Evolutionary conservation across 2,329 filamentous ascomycete genomes (phyloP).

Genomic region (Graphilbum fragrans): DNA sequence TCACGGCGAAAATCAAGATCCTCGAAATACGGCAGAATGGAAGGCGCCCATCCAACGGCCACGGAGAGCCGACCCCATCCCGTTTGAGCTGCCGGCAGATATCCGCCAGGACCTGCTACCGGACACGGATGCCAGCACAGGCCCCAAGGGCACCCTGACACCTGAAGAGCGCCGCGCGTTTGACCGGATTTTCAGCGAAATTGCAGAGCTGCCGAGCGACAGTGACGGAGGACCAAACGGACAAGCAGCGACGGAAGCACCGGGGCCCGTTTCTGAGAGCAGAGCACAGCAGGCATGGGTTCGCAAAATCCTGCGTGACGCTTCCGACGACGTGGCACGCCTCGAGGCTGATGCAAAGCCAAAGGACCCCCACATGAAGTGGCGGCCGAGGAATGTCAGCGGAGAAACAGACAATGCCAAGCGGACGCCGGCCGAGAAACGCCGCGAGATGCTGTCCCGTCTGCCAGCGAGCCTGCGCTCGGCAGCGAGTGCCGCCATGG

Average conservation of each 20-base stretch:
- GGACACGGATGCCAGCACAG: slow-evolving; percentile 5
- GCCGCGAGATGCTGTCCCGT: slow-evolving; percentile 16
- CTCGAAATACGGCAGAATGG: too few relatives aligned
- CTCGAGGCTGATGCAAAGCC: neutral
- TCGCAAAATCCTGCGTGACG: slow-evolving; percentile 11
- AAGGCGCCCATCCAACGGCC: neutral
- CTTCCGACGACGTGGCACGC: slow-evolving; percentile 1
- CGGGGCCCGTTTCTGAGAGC: neutral
- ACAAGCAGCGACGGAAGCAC: neutral
- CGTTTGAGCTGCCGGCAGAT: slow-evolving; percentile 34
- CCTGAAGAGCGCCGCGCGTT: slow-evolving; percentile 36
- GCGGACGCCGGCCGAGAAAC: neutral
- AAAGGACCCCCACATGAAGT: neutral
- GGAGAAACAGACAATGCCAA: neutral
- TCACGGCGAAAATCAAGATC: too few relatives aligned
- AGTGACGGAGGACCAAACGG: neutral
- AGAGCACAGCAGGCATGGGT: neutral
- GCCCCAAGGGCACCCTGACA: slow-evolving; percentile 38
- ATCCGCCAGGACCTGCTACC: slow-evolving; percentile 18
- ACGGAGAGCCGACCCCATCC: slow-evolving; percentile 26
- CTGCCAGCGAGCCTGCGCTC: slow-evolving; percentile 27
- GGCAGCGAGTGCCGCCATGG: slow-evolving; percentile 25
- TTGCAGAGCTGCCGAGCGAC: slow-evolving; percentile 21
- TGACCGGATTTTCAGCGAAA: slow-evolving; percentile 45
- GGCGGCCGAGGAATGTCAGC: neutral